Evolutionary conservation across 2,329 filamentous ascomycete genomes (phyloP), one percentile per base, ranked within the genome.

Genomic region (Parascedosporium putredinis): DNA sequence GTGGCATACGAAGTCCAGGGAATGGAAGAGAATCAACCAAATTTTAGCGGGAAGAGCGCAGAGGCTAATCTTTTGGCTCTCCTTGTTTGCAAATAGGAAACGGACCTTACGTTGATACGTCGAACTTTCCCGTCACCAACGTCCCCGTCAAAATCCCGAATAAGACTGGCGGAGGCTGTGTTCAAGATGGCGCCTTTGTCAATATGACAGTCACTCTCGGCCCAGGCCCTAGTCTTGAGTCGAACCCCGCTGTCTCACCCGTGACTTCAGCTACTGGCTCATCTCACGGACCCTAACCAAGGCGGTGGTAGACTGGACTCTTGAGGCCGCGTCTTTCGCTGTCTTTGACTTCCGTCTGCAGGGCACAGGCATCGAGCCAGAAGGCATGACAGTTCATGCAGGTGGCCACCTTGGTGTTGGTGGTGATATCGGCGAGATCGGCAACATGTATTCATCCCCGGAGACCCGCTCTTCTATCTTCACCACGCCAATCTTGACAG

Each of bases 141-240:
- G 51, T 57, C n/a, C 55, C 57, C n/a, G 55, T 57, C 23, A 55
- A 65, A 51, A 59, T 54, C 24, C 47, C 52, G 40, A 54, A 54
- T 38, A 45, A 72, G 16, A 61, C 63, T 0, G 76, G 76, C 16
- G 75, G 76, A 42, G 75, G 75, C 5, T 78, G 68, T 56, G 63
- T 79, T 2, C 61, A 56, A 6, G 66, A 60, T 2, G 73, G 73
- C 0, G 71, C 74, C 0, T 65, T 76, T 2, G 59, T 56, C n/a
- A 63, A 64, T 54, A 61, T 64, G 55, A 59, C 56, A 0, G 57
- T 67, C 43, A 63, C 62, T 48, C 55, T 68, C 22, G 65, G 64
- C 4, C 64, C 64, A 3, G 43, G 33, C 43, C 3, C 33, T 9
- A 45, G 36, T 31, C 60, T 68, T 0, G 57, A 56, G 8, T 67